Base-by-base conservation (phyloP, 2,329 filamentous ascomycete genomes). In the Colletotrichum lini region DNA sequence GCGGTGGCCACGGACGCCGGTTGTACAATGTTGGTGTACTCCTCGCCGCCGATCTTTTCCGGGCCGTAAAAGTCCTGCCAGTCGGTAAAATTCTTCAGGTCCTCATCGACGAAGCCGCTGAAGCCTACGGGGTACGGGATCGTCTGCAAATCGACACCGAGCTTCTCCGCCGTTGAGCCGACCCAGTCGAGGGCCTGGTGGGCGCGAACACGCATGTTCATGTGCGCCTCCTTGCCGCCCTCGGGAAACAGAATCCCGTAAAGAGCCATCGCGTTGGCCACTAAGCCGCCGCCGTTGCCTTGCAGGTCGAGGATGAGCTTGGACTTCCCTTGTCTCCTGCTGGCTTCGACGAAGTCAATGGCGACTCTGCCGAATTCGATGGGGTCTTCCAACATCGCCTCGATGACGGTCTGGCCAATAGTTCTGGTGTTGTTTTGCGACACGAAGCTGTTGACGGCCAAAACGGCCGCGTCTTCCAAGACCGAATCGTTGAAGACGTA, bases 271-370 rank as follows among this genome's bases (percentile, higher is more conserved):
- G 63, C 67, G 35, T 67, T 73, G 45, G 18, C 47, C 18, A 73
- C 45, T 49, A 80, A 78, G 1, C 91, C 91, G 49, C 91, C 91
- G 1, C 82, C 82, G 74, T 93, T 94, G 6, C 83, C 84, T 7
- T 88, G 85, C 12, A 93, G 76, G 73, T 93, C 92, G 70, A 93
- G 87, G 42, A 93, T 83, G 7, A 93, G 82, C 76, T 88, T 90
- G 2, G 82, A 87, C 77, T 89, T 90, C 2, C 84, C 82, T 2
- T 81, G 80, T 2, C 77, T 73, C 50, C 84, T 83, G 23, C 84
- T 84, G 49, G 81, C 79, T 0, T 82, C 79, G 30, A 91, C 81
- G 73, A 91, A 87, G 9, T 69, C 54, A 4, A n/a, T 38, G 8
- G 40, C 23, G 16, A 72, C 65, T 0, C 57, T 38, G 7, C 56